phyloP scores from a whole-genome alignment of 371 early-diverging fungal genomes.

The Lichtheimia corymbifera region DNA sequence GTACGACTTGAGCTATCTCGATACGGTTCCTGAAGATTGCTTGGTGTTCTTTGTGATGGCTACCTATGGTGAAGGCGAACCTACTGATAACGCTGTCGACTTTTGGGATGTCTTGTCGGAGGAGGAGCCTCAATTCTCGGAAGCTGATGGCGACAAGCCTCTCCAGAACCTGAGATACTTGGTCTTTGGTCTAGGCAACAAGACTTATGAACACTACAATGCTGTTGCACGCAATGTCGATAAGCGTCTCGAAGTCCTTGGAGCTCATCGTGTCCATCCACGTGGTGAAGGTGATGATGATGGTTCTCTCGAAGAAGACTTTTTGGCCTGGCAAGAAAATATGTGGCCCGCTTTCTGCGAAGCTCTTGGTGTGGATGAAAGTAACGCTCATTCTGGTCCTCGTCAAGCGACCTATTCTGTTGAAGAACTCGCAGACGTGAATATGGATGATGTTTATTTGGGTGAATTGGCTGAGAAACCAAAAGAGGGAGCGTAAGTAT shows the following conservation, averaged over 20 bases:
- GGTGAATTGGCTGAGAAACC: slow-evolving; percentile 63
- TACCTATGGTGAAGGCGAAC: slow-evolving; percentile 92
- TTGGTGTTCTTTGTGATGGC: slow-evolving; percentile 85
- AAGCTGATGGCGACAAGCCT: slow-evolving; percentile 58
- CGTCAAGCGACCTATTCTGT: slow-evolving; percentile 50
- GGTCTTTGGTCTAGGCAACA: slow-evolving; percentile 96
- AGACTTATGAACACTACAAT: slow-evolving; percentile 96
- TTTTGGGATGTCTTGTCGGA: slow-evolving; percentile 81
- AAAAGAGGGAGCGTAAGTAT: slow-evolving; percentile 37
- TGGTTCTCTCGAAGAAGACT: slow-evolving; percentile 93
- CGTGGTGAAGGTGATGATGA: slow-evolving; percentile 97
- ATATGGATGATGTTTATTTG: slow-evolving; percentile 50
- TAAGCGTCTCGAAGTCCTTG: slow-evolving; percentile 61
- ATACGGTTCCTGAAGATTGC: slow-evolving; percentile 60
- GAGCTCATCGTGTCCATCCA: slow-evolving; percentile 79
- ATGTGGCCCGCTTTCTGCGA: slow-evolving; percentile 80
- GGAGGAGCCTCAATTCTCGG: slow-evolving; percentile 68
- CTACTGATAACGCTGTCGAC: slow-evolving; percentile 89
- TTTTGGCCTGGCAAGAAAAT: slow-evolving; percentile 88
- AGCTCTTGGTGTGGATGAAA: slow-evolving; percentile 68
- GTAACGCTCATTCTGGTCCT: slow-evolving; percentile 34
- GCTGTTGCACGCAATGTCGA: slow-evolving; percentile 74
- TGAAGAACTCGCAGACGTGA: slow-evolving; percentile 38
- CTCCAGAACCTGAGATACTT: slow-evolving; percentile 71
- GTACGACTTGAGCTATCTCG: slow-evolving; percentile 80